These are phyloP conservation scores for Trichoderma gamsii DNA, from an alignment of 495 filamentous ascomycete genomes.

Conservation along the genomic window DNA sequence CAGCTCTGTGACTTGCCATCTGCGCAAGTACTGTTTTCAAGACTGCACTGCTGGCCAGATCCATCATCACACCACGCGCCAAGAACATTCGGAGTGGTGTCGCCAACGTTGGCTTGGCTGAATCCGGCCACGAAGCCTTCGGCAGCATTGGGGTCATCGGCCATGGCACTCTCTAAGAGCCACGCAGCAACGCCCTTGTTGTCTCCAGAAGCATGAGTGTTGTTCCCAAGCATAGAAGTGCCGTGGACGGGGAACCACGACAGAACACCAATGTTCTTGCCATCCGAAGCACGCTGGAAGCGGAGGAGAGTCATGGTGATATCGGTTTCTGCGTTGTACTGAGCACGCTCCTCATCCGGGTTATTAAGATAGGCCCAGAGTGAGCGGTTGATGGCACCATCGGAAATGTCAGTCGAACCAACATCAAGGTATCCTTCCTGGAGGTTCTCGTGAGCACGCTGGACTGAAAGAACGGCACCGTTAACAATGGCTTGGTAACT, in stretches of 20 bases:
- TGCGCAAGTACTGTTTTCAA: constrained; percentile 72
- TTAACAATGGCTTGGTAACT: constrained; percentile 89
- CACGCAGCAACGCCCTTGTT: constrained; percentile 91
- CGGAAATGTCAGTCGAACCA: constrained; percentile 42
- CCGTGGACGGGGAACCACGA: constrained; percentile 93
- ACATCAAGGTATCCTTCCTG: constrained; percentile 48
- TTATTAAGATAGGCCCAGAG: constrained; percentile 86
- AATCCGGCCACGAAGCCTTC: constrained; percentile 81
- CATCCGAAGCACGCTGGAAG: constrained; percentile 57
- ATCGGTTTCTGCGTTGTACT: constrained; percentile 64
- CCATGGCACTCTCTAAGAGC: constrained; percentile 70
- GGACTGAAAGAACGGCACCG: constrained; percentile 74
- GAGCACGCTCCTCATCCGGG: constrained; percentile 67
- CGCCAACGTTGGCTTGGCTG: constrained; percentile 88
- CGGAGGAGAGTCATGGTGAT: constrained; percentile 79
- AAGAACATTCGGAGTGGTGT: constrained; percentile 81
- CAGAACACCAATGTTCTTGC: constrained; percentile 68
- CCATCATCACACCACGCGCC: constrained; percentile 80
- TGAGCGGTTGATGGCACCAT: constrained; percentile 84
- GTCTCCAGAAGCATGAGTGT: constrained; percentile 87
- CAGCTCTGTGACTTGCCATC: constrained; percentile 64
- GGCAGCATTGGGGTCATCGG: constrained; percentile 37
- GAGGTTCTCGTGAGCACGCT: constrained; percentile 73
- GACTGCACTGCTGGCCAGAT: constrained; percentile 56
- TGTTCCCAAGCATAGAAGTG: constrained; percentile 86